Percentiles rank a stretch among this genome's conserved stretches.
phyloP scores from a whole-genome alignment of 352 stramenopile species.

The Phytopythium helicoides region DNA sequence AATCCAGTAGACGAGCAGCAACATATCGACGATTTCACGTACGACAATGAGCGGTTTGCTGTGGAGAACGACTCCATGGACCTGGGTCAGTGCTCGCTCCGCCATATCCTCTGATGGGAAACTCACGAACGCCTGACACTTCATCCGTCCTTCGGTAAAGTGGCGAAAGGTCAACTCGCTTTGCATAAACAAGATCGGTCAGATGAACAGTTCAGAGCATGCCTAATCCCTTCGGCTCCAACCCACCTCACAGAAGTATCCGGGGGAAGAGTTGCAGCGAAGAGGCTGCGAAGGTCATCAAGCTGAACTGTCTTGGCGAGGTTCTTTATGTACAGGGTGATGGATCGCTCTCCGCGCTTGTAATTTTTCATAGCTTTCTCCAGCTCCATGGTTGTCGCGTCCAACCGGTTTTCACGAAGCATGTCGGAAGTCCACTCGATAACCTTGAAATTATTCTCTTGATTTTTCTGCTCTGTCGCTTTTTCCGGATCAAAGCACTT shows the following conservation, averaged over 20 bases:
- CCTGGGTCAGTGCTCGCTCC: constrained; percentile 36
- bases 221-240: background rate
- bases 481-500: constrained; percentile 19
- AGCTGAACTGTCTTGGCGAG: constrained; percentile 50
- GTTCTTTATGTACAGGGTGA: constrained; percentile 83
- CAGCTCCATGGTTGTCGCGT: constrained; percentile 10
- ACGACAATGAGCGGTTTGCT: constrained; percentile 84
- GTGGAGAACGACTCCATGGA: constrained; percentile 73
- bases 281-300: constrained; percentile 43
- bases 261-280: constrained; percentile 37
- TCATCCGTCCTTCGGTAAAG: constrained; percentile 82
- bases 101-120: constrained; percentile 57
- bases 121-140: constrained; percentile 83
- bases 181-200: constrained; percentile 2
- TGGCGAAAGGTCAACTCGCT: constrained; percentile 58
- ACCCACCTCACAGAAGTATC: constrained; percentile 25
- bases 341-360: constrained; percentile 39
- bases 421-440: constrained; percentile 18
- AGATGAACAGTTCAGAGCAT: background rate
- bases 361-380: constrained; percentile 81
- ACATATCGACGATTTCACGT: constrained; percentile 16
- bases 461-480: background rate
- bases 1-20: background rate
- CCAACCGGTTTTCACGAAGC: constrained; percentile 23
- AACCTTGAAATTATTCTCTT: background rate